Base-by-base conservation (phyloP, 2,329 filamentous ascomycete species). In the Penicillium sp. region DNA sequence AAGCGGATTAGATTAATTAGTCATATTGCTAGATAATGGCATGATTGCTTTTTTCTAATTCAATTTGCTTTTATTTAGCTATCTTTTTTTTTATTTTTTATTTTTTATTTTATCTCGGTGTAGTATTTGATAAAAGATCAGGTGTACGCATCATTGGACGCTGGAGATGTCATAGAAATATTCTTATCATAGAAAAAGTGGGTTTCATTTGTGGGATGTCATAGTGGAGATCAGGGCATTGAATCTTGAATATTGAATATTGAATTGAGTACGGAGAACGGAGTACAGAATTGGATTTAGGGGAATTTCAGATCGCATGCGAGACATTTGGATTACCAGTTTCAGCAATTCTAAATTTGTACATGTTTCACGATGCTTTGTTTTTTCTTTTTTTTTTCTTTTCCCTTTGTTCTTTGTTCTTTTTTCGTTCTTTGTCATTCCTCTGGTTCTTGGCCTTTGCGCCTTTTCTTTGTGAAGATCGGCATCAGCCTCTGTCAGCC, bases 401-500 rank as follows among this genome's bases (percentile, higher is more conserved):
- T 33, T 49, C 16, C n/a, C n/a, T 22, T 35, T 22, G 22, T 35
- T 8, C 31, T 31, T 49, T 29, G 27, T 29, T 49, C 31, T 35
- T 13, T 22, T 35, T 7, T 14, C 1, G 19, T 42, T 42, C 10
- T 42, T 21, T 42, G 19, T 22, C n/a, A 42, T 42, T 22, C 9
- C n/a, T 42, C 19, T 42, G 10, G 19, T 42, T 13, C 19, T 42
- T 42, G 21, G 37, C 9, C 22, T 24, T 31, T 22, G n/a, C 37
- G 31, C 48, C 31, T 37, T 46, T 47, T 19, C 19, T n/a, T 27
- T 33, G 29, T 45, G 50, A 27, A 37, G 51, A 54, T 54, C 43
- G 43, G 8, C 31, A 54, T 39, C 33, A 42, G 48, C 33, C 48
- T 22, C 33, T 52, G 39, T 62, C 56, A 63, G 55, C 55, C 57